Evolutionary conservation across 495 filamentous ascomycete species (phyloP), one percentile per base, ranked within the genome.

Genomic region (Xylaria telfairii): DNA sequence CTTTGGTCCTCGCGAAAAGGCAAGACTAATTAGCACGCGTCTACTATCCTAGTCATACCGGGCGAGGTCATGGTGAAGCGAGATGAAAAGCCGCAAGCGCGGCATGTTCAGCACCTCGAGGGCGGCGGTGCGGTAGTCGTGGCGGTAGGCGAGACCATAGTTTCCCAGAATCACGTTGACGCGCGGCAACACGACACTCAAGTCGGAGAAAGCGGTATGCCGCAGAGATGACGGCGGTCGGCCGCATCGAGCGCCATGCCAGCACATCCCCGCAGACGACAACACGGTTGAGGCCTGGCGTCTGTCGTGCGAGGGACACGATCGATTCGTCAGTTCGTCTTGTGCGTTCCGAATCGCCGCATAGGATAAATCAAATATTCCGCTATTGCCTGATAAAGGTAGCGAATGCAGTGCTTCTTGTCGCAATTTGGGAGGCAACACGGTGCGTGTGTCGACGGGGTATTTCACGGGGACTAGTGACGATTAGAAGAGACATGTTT

Each of bases 161-260:
- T 81, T 81, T 30, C 79, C 79, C 37, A 81, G 65, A 10, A 81
- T 60, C 57, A 81, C 70, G 53, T 81, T 74, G 53, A 81, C 67
- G 51, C 71, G 77, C 24, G 79, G 79, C 34, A 79, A 76, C 44
- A 75, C 72, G 4, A 67, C 56, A n/a, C 68, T 73, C 39, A 81
- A 67, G 21, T 69, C 51, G 53, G 69, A 70, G 47, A 81, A 81
- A 81, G 64, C 72, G 73, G 57, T 75, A 78, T 21, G 74, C 75
- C 17, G 78, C 73, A 13, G 79, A 77, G 24, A 80, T 66, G 17
- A 79, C 79, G 26, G 78, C 74, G 1, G 78, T 78, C 13, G 67
- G 71, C 76, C 77, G 78, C 42, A 70, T 75, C 34, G 78, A 71
- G 12, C 79, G 79, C 51, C 74, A 75, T 1, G 75, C 80, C 56